Evolutionary conservation across 1,139 yeast genomes (phyloP).

Genomic region (Saccharomyces hybrid): DNA sequence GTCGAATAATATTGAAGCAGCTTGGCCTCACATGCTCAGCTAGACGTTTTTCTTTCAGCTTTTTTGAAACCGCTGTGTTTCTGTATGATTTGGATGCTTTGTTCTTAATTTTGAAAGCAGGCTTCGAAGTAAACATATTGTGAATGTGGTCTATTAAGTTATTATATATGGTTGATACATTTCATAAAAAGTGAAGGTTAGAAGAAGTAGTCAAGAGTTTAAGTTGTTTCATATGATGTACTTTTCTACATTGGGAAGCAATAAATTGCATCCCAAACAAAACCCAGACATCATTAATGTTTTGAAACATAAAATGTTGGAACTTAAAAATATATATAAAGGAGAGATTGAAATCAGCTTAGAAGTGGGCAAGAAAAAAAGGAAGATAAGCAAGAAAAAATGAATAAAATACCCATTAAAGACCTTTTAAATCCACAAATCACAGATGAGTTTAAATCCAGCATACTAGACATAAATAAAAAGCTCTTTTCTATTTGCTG

Average conservation of each 20-base stretch:
- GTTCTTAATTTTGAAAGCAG: not conserved
- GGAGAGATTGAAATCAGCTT: not conserved
- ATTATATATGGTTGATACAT: not conserved
- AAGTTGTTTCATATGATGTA: not conserved
- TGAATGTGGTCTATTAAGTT: not conserved
- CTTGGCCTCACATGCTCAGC: not conserved
- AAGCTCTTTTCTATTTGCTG: conserved; percentile 1
- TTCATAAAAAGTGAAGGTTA: not conserved
- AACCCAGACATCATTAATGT: not conserved
- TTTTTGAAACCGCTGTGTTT: not conserved
- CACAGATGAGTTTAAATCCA: not conserved
- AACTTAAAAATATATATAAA: not conserved
- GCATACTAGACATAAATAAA: not conserved
- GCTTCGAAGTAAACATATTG: not conserved
- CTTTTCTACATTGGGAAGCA: conserved; percentile 1
- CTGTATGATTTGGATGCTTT: not conserved
- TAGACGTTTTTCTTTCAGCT: not conserved
- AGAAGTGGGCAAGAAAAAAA: not conserved
- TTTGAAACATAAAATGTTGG: not conserved
- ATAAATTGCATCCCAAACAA: not conserved
- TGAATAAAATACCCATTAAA: conserved; percentile 11
- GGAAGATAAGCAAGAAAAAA: not conserved
- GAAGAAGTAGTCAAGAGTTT: not conserved
- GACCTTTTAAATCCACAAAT: conserved; percentile 7
- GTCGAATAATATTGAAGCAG: not conserved